Percentiles rank a stretch among this genome's conserved stretches.
These are phyloP conservation scores for Boletus pseudopeckii DNA, from an alignment of 768 basidiomycete species.

Conservation along the genomic window DNA sequence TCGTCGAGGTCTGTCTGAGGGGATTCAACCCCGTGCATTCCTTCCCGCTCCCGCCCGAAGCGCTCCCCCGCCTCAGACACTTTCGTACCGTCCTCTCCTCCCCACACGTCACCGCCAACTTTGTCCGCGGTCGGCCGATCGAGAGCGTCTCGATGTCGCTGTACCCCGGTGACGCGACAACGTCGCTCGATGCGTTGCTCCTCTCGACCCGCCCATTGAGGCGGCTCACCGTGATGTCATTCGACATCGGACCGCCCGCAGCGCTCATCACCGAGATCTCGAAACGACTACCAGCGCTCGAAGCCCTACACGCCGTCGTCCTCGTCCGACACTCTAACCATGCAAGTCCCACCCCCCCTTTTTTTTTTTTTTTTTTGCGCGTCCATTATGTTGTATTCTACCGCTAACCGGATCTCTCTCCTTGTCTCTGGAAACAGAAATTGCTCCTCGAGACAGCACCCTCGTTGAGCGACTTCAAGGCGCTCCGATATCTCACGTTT, in stretches of 20 bases:
- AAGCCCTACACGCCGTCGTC: slow-evolving; percentile 61
- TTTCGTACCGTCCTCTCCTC: slow-evolving; percentile 57
- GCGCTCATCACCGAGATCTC: slow-evolving; percentile 48
- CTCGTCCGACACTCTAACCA: slow-evolving; percentile 47
- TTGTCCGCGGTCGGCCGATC: slow-evolving; percentile 49
- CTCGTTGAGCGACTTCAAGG: slow-evolving; percentile 41
- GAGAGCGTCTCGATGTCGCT: slow-evolving; percentile 51
- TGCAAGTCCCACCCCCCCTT: slow-evolving; percentile 32
- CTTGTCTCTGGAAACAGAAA: slow-evolving; percentile 28
- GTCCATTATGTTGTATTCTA: too few species aligned
- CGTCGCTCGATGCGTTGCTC: slow-evolving; percentile 43
- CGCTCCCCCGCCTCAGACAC: slow-evolving; percentile 46
- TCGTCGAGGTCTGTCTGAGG: slow-evolving; percentile 53
- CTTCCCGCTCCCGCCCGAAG: slow-evolving; percentile 34
- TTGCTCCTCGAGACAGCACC: slow-evolving; percentile 40
- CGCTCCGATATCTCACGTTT: slow-evolving; percentile 52
- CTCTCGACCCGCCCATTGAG: slow-evolving; percentile 38
- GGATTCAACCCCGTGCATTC: slow-evolving; percentile 42
- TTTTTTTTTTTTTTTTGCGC: too few species aligned
- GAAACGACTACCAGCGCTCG: slow-evolving; percentile 44
- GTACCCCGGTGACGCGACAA: slow-evolving; percentile 37
- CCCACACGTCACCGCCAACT: slow-evolving; percentile 41
- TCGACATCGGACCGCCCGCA: slow-evolving; percentile 45
- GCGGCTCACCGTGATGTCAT: slow-evolving; percentile 56
- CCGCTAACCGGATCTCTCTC: neutral